Evolutionary conservation across 768 basidiomycete species (phyloP).

Genomic region (Guyanaporus albipodus): DNA sequence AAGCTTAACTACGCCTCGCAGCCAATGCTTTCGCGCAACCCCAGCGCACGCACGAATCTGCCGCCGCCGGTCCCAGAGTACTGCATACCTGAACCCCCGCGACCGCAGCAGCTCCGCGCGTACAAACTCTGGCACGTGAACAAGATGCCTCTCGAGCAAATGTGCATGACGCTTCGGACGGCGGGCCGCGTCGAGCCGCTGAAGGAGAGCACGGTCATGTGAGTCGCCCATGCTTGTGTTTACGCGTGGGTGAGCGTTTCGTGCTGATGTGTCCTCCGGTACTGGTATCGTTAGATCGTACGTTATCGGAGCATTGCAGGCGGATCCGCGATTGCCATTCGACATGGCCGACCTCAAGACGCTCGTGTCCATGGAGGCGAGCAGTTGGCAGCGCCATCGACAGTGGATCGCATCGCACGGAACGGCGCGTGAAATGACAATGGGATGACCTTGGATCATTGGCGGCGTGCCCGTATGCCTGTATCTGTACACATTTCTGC

Average conservation of each 20-base stretch:
- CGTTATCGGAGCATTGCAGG: constrained; percentile 39
- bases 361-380: constrained; percentile 38
- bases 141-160: constrained; percentile 34
- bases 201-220: constrained; percentile 47
- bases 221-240: constrained; percentile 16
- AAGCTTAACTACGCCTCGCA: background rate
- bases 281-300: constrained; percentile 38
- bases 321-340: constrained; percentile 37
- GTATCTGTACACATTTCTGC: too few relatives aligned
- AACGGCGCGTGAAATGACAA: too few relatives aligned
- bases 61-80: constrained; percentile 15
- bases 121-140: constrained; percentile 43
- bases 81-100: constrained; percentile 27
- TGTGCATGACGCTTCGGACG: constrained; percentile 37
- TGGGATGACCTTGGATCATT: too few relatives aligned
- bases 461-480: too few relatives aligned
- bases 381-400: constrained; percentile 41
- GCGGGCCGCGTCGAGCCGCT: constrained; percentile 36
- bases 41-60: background rate
- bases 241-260: background rate
- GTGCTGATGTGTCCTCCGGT: background rate
- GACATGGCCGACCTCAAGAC: constrained; percentile 30
- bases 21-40: background rate
- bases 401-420: constrained; percentile 34
- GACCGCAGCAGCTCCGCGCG: constrained; percentile 39